Evolutionary conservation across 2,329 filamentous ascomycete species (phyloP).

Genomic region (Talaromyces sp.): DNA sequence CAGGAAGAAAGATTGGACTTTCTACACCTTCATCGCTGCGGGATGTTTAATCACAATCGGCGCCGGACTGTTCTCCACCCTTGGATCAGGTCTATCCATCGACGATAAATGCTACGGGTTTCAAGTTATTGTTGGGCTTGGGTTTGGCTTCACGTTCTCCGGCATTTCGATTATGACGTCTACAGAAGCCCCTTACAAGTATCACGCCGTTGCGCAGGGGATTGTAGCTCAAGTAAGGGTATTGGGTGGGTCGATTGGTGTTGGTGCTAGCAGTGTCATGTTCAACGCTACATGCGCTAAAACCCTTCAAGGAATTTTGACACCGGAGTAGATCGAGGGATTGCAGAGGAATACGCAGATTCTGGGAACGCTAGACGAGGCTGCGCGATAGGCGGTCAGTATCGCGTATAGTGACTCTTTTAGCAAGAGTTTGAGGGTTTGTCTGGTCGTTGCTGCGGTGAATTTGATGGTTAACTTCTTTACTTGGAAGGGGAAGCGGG

Average conservation of each 20-base stretch:
- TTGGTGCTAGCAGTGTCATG: constrained; percentile 7
- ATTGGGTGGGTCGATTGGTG: constrained; percentile 7
- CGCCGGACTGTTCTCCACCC: not conserved
- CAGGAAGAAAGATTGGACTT: not conserved
- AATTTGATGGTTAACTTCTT: constrained; percentile 3
- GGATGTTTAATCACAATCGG: constrained; percentile 2
- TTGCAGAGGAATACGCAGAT: constrained; percentile 1
- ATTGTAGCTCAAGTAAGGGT: constrained; percentile 2
- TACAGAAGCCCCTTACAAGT: not conserved
- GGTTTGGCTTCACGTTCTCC: constrained; percentile 3
- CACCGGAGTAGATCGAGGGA: not conserved
- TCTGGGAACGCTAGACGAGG: not conserved
- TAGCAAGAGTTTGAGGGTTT: not conserved
- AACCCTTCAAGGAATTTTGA: not conserved
- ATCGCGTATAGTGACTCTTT: constrained; percentile 5
- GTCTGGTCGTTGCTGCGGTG: constrained; percentile 3
- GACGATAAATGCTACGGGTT: constrained; percentile 6
- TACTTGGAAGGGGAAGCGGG: constrained; percentile 2
- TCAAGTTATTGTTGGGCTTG: constrained; percentile 2
- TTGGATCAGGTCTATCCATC: not conserved
- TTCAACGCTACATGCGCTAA: constrained; percentile 1
- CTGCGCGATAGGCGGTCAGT: not conserved
- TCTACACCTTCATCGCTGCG: not conserved
- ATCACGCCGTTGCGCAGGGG: constrained; percentile 6
- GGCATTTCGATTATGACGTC: not conserved